phyloP scores from a whole-genome alignment of 2,329 filamentous ascomycete genomes.

The Trichoderma guizhouense region DNA sequence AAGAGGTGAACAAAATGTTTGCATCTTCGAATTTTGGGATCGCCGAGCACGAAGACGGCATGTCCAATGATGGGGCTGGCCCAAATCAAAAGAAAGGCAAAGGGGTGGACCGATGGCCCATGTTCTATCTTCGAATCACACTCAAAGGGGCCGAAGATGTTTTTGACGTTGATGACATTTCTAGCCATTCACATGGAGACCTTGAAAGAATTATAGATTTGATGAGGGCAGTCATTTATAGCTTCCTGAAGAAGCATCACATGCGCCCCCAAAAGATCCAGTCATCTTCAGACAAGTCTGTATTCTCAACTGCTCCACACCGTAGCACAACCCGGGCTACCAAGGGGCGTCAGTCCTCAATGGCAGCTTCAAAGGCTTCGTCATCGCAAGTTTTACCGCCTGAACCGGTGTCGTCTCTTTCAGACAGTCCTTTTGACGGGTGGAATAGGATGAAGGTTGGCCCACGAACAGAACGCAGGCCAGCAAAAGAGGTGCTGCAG shows the following conservation, averaged over 20 bases:
- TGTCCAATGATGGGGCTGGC: constrained; percentile 24
- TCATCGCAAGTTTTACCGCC: constrained; percentile 17
- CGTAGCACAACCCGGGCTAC: constrained; percentile 21
- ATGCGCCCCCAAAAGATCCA: constrained; percentile 53
- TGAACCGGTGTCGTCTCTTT: constrained; percentile 1
- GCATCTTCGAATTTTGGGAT: constrained; percentile 71
- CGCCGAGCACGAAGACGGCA: constrained; percentile 43
- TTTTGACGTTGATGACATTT: constrained; percentile 36
- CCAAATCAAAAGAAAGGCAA: constrained; percentile 50
- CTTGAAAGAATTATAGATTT: constrained; percentile 56
- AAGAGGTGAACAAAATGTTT: constrained; percentile 76
- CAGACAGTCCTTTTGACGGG: constrained; percentile 32
- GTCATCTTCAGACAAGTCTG: constrained; percentile 23
- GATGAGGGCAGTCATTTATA: constrained; percentile 63
- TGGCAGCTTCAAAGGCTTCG: constrained; percentile 14
- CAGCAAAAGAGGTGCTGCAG: not conserved
- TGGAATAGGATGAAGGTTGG: constrained; percentile 38
- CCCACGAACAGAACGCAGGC: constrained; percentile 6
- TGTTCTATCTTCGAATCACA: constrained; percentile 76
- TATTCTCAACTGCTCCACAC: constrained; percentile 27
- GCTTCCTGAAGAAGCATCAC: constrained; percentile 72
- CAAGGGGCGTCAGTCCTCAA: constrained; percentile 7
- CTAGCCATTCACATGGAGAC: constrained; percentile 45
- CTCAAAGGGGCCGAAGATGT: constrained; percentile 31
- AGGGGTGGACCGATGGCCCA: constrained; percentile 77